Conservation (phyloP, 2,329 filamentous ascomycete genomes). For the Fusarium guadeloupense region DNA sequence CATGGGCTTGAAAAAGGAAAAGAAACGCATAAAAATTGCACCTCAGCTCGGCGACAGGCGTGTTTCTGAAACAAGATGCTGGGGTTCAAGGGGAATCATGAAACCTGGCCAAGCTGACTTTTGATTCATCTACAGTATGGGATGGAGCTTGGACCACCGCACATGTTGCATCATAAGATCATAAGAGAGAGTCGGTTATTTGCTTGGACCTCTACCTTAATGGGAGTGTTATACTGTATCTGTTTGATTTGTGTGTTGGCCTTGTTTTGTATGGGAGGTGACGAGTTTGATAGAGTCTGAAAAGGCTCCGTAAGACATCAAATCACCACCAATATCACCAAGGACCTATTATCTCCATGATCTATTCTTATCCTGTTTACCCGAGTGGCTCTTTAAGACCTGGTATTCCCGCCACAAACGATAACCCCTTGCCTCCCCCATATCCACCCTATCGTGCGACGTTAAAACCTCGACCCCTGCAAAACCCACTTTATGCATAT, state of each 20-base stretch:
- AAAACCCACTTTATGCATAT: slow-evolving; percentile 38
- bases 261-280: no score
- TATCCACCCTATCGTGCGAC: slow-evolving; percentile 30
- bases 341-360: no score
- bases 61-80: slow-evolving; percentile 30
- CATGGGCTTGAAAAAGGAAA: background rate
- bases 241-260: no score
- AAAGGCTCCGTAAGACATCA: no score
- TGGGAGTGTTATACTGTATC: background rate
- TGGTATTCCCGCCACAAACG: slow-evolving; percentile 24
- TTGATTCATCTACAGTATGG: slow-evolving; percentile 31
- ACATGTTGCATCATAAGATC: slow-evolving; percentile 10
- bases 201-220: slow-evolving; percentile 2
- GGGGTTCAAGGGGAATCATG: slow-evolving; percentile 12
- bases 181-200: background rate
- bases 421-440: slow-evolving; percentile 21
- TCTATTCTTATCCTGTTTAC: slow-evolving; percentile 1
- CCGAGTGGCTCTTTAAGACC: slow-evolving; percentile 3
- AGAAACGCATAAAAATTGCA: slow-evolving; percentile 16
- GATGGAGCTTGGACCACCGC: slow-evolving; percentile 33
- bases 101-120: slow-evolving; percentile 15
- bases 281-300: no score
- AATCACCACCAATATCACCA: no score
- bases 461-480: slow-evolving; percentile 21
- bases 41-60: slow-evolving; percentile 10